phyloP scores from a whole-genome alignment of 2,329 filamentous ascomycete species.

The Calonectria naviculata region DNA sequence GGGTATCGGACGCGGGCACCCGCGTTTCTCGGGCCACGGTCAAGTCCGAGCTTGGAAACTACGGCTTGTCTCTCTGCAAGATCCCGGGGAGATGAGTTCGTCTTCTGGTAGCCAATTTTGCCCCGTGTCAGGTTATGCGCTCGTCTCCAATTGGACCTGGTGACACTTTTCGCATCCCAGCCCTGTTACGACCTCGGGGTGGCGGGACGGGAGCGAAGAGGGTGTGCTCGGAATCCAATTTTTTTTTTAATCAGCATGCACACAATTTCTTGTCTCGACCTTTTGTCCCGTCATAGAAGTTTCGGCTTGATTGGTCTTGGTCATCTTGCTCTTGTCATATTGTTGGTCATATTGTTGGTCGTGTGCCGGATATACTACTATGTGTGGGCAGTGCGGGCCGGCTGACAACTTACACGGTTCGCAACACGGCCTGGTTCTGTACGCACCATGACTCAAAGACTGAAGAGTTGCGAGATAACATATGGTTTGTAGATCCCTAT shows the following conservation, averaged over 20 bases:
- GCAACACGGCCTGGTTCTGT: constrained; percentile 10
- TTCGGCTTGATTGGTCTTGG: constrained; percentile 25
- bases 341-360: constrained; percentile 17
- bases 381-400: constrained; percentile 33
- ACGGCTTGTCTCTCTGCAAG: constrained; percentile 32
- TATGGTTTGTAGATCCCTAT: constrained; percentile 29
- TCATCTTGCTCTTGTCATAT: neutral
- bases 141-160: constrained; percentile 26
- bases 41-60: constrained; percentile 31
- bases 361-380: constrained; percentile 26
- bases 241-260: neutral
- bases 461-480: constrained; percentile 31
- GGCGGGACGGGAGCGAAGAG: constrained; percentile 32
- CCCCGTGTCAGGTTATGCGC: constrained; percentile 25
- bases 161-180: constrained; percentile 19
- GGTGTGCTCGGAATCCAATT: constrained; percentile 29
- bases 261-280: neutral
- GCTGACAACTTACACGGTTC: constrained; percentile 32
- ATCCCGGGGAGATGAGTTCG: constrained; percentile 35
- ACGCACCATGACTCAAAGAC: constrained; percentile 38
- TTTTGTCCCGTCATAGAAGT: constrained; percentile 26
- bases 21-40: constrained; percentile 34
- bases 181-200: constrained; percentile 33
- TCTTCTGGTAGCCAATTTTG: constrained; percentile 32
- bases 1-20: constrained; percentile 26